These are phyloP conservation scores for Chrysochromulina tobinii DNA, from an alignment of 78 protist species.

Conservation along the genomic window DNA sequence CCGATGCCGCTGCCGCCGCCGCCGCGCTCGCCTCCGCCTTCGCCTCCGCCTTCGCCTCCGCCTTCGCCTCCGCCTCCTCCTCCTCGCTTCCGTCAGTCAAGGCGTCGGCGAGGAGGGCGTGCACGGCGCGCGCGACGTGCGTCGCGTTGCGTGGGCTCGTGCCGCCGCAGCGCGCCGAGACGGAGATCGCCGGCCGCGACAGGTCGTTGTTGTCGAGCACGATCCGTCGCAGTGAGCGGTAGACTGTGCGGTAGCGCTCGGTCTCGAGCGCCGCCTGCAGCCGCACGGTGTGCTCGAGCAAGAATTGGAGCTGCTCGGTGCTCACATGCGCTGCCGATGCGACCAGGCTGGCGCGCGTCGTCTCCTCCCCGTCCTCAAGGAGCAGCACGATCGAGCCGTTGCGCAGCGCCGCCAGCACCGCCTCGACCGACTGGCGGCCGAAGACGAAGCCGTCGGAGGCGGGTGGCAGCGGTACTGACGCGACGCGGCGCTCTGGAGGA, in stretches of 20 bases:
- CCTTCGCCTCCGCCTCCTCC: background rate
- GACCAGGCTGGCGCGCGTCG: background rate
- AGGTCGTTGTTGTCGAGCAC: slow-evolving; percentile 6
- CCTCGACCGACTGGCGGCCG: background rate
- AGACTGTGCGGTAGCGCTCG: background rate
- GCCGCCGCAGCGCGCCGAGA: background rate
- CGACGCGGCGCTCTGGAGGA: too few species aligned
- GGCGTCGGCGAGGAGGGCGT: background rate
- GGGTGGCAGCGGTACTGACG: too few species aligned
- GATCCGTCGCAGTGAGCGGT: background rate
- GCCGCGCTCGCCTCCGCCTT: background rate
- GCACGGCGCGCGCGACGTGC: too few species aligned
- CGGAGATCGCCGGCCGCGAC: background rate
- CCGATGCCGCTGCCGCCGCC: too few species aligned
- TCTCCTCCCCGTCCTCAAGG: background rate
- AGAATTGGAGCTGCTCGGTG: background rate
- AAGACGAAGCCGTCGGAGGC: background rate
- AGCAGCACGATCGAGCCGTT: background rate
- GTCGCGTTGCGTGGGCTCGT: background rate
- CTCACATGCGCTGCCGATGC: background rate
- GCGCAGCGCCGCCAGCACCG: background rate
- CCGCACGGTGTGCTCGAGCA: background rate
- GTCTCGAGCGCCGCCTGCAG: background rate
- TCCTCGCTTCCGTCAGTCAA: background rate
- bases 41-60: background rate